Conservation (phyloP, 1,139 yeast genomes). For the Yamadazyma diospyri region DNA sequence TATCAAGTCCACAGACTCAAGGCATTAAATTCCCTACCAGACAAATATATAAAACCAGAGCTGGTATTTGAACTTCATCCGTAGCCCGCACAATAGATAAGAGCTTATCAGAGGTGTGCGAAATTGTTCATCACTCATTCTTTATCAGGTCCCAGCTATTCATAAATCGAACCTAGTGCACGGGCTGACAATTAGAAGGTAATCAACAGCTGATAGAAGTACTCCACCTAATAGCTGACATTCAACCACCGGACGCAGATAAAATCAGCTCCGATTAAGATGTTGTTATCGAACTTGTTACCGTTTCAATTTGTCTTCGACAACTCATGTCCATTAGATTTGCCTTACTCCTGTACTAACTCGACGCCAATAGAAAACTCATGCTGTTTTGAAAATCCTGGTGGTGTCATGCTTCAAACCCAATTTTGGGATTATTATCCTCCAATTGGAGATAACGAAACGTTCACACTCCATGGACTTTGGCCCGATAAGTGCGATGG, state of each 20-base stretch:
- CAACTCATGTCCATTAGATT: constrained; percentile 53
- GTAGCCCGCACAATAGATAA: background rate
- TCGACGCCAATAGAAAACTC: constrained; percentile 38
- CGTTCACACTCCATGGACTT: constrained; percentile 65
- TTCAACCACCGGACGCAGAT: background rate
- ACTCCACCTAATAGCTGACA: background rate
- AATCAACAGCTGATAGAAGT: background rate
- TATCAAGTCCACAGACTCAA: too few species aligned
- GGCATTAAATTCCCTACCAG: too few species aligned
- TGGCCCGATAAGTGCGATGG: constrained; percentile 51
- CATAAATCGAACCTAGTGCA: too few species aligned
- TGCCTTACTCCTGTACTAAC: constrained; percentile 63
- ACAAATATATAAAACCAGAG: too few species aligned
- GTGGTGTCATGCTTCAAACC: constrained; percentile 75
- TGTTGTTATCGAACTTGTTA: constrained; percentile 1
- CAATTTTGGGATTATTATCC: constrained; percentile 96
- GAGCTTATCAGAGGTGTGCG: background rate
- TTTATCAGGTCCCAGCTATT: too few species aligned
- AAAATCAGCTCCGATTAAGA: background rate
- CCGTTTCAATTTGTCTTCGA: constrained; percentile 2
- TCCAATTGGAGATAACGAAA: constrained; percentile 74
- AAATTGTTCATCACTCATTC: background rate
- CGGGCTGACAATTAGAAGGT: background rate
- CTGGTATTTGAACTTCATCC: too few species aligned
- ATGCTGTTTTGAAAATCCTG: constrained; percentile 85